Percentiles rank a stretch among this genome's conserved stretches.
phyloP scores from a whole-genome alignment of 257 asterid genomes.

The Ocimum tenuiflorum region DNA sequence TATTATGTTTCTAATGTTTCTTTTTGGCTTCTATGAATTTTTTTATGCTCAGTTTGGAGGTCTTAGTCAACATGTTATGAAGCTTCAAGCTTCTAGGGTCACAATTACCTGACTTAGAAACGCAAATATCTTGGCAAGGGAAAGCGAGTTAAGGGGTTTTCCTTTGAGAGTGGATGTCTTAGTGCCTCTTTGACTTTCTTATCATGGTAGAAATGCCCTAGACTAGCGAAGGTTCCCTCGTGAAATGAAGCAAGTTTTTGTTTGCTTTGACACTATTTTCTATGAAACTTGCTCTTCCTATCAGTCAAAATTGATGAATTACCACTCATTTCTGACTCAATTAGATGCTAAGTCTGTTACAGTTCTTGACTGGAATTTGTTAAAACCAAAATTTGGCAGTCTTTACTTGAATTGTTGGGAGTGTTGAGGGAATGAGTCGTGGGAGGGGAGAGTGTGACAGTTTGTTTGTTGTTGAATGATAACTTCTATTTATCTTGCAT shows the following conservation, averaged over 20 bases:
- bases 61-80: background rate
- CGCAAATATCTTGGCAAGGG: no score
- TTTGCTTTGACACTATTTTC: background rate
- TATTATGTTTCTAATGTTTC: background rate
- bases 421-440: background rate
- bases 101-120: background rate
- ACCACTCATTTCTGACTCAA: background rate
- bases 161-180: no score
- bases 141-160: no score
- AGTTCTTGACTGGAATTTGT: background rate
- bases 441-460: background rate
- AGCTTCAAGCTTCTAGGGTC: background rate
- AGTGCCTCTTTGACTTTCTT: no score
- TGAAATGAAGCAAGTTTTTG: background rate
- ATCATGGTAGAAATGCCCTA: no score
- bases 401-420: background rate
- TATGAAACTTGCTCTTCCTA: background rate
- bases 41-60: background rate
- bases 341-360: background rate
- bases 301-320: background rate
- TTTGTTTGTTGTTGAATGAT: background rate
- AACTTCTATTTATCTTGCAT: slow-evolving; percentile 1
- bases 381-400: no score
- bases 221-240: no score
- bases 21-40: background rate